phyloP scores from a whole-genome alignment of 2,329 filamentous ascomycete species.

The Epichloe baconii region DNA sequence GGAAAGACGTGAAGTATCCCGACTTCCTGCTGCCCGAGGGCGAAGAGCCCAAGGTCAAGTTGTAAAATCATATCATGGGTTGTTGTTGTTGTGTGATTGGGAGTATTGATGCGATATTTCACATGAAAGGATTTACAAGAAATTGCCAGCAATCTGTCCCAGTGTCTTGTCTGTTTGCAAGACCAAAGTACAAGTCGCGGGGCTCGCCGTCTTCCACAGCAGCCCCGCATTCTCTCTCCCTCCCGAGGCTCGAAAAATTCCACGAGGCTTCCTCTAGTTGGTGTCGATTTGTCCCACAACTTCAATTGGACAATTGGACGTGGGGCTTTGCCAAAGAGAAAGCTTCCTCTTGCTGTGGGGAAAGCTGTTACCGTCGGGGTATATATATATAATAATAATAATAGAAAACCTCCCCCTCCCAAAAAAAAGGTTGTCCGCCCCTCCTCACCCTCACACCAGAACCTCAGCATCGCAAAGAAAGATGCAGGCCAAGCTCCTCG shows the following conservation, averaged over 20 bases:
- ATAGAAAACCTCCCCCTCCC: too few species aligned
- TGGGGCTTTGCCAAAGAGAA: too few species aligned
- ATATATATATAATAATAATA: too few species aligned
- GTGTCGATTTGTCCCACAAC: too few species aligned
- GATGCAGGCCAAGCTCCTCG: slow-evolving; percentile 28
- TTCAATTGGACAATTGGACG: too few species aligned
- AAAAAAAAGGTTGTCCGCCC: neutral
- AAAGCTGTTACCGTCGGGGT: neutral
- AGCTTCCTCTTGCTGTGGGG: neutral
- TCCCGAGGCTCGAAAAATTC: too few species aligned
- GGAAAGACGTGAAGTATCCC: slow-evolving; percentile 37
- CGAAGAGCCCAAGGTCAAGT: slow-evolving; percentile 26
- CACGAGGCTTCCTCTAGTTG: too few species aligned
- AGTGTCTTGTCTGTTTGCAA: too few species aligned
- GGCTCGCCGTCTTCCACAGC: neutral
- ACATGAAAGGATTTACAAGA: too few species aligned
- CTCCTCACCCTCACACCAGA: neutral
- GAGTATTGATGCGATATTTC: too few species aligned
- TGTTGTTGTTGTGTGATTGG: too few species aligned
- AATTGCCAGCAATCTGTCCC: too few species aligned
- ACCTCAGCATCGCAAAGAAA: neutral
- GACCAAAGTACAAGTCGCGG: neutral
- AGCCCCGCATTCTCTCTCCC: neutral
- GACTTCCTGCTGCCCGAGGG: slow-evolving; percentile 27
- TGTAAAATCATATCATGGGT: slow-evolving; percentile 18